Conservation (phyloP, 352 stramenopile species). For the Pythium periplocum region DNA sequence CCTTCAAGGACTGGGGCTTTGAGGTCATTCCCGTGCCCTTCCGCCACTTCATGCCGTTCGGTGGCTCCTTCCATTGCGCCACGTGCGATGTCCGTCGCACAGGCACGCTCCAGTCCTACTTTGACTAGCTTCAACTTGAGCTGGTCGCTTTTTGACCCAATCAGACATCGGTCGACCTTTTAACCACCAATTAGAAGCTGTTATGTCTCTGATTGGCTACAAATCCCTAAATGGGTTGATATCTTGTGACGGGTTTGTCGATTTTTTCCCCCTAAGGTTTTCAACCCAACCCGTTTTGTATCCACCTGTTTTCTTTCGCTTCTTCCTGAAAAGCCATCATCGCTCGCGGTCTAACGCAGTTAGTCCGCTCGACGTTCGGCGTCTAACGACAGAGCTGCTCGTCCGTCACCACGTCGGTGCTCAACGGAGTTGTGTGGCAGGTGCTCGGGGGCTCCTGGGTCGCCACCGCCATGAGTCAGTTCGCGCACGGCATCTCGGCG, state of each 20-base stretch:
- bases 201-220: no score
- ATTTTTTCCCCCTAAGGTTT: no score
- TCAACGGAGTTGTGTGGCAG: constrained; percentile 20
- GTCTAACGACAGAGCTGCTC: not conserved
- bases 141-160: no score
- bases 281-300: no score
- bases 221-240: no score
- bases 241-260: no score
- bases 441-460: constrained; percentile 34
- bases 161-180: no score
- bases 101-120: constrained; percentile 84
- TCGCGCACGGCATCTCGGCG: constrained; percentile 75
- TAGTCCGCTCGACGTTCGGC: no score
- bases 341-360: no score
- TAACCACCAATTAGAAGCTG: no score
- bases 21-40: constrained; percentile 86
- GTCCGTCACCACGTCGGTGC: constrained; percentile 1
- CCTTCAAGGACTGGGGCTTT: constrained; percentile 88
- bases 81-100: constrained; percentile 83
- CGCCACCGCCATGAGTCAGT: constrained; percentile 66
- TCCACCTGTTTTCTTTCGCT: no score
- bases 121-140: constrained; percentile 18
- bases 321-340: no score
- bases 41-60: constrained; percentile 89
- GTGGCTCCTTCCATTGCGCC: constrained; percentile 87